Conservation (phyloP, 1,284 basidiomycete species). For the Sanghuangporus weigelae region DNA sequence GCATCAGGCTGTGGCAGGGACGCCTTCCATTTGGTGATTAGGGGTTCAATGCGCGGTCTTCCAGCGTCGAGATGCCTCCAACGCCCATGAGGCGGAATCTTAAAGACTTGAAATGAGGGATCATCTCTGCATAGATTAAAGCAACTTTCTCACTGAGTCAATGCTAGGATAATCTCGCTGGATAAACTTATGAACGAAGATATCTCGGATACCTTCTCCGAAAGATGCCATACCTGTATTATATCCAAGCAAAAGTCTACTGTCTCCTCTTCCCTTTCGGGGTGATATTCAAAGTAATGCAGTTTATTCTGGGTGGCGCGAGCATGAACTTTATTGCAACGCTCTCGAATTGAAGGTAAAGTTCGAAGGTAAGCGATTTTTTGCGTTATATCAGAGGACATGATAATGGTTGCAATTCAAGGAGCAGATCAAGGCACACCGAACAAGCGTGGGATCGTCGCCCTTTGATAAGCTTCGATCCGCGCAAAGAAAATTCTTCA, state of each 20-base stretch:
- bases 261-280: slow-evolving; percentile 65
- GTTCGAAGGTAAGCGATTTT: slow-evolving; percentile 77
- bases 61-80: slow-evolving; percentile 86
- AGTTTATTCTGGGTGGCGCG: slow-evolving; percentile 71
- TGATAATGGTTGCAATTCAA: slow-evolving; percentile 7
- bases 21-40: slow-evolving; percentile 51
- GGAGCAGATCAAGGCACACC: not conserved
- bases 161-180: slow-evolving; percentile 84
- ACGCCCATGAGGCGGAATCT: slow-evolving; percentile 89
- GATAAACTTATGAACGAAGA: slow-evolving; percentile 3
- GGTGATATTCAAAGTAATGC: slow-evolving; percentile 83
- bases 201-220: not conserved
- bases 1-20: slow-evolving; percentile 41
- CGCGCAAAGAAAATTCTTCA: not conserved
- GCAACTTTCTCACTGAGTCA: slow-evolving; percentile 42
- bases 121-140: not conserved
- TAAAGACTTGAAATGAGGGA: slow-evolving; percentile 3
- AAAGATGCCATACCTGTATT: slow-evolving; percentile 53
- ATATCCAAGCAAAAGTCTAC: slow-evolving; percentile 80
- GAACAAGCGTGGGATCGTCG: not conserved
- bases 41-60: slow-evolving; percentile 52
- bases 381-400: slow-evolving; percentile 19
- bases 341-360: slow-evolving; percentile 81
- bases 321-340: slow-evolving; percentile 74
- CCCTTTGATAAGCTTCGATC: not conserved